Conservation (phyloP, 2,329 filamentous ascomycete genomes). For the Curvularia lunata region DNA sequence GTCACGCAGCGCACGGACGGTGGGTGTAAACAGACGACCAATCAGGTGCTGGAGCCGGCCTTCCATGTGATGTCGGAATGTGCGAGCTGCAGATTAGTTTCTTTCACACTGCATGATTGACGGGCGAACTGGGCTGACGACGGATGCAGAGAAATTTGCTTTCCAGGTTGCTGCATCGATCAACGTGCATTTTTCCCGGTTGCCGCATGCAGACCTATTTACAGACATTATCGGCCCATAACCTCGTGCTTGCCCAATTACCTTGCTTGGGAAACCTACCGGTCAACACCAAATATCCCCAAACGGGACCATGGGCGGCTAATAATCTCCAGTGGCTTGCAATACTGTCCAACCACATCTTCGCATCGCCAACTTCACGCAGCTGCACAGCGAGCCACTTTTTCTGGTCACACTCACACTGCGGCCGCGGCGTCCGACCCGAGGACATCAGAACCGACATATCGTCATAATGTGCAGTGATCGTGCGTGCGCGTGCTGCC, state of each 20-base stretch:
- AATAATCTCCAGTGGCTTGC: constrained; percentile 39
- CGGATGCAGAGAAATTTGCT: constrained; percentile 28
- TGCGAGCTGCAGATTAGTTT: constrained; percentile 33
- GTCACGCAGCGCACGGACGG: constrained; percentile 30
- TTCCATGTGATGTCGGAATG: constrained; percentile 39
- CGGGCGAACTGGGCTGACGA: constrained; percentile 22
- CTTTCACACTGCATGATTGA: constrained; percentile 43
- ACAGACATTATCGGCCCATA: constrained; percentile 35
- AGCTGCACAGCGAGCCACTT: constrained; percentile 14
- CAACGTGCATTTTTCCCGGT: constrained; percentile 26
- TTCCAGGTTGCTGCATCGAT: constrained; percentile 17
- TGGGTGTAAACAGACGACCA: constrained; percentile 39
- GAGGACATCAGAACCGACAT: constrained; percentile 21
- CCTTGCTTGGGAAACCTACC: constrained; percentile 12
- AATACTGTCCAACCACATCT: constrained; percentile 33
- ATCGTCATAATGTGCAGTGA: constrained; percentile 35
- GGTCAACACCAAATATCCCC: constrained; percentile 39
- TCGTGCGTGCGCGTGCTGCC: constrained; percentile 12
- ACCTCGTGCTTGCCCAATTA: constrained; percentile 28
- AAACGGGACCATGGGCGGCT: constrained; percentile 42
- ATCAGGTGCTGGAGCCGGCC: constrained; percentile 18
- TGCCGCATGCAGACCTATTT: constrained; percentile 42
- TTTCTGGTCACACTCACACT: constrained; percentile 18
- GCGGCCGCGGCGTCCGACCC: constrained; percentile 13
- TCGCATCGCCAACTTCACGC: constrained; percentile 19